Percentiles rank a stretch among this genome's conserved stretches.
These are phyloP conservation scores for Eudorina sp. DNA, from an alignment of 139 green algal genomes.

Conservation along the genomic window DNA sequence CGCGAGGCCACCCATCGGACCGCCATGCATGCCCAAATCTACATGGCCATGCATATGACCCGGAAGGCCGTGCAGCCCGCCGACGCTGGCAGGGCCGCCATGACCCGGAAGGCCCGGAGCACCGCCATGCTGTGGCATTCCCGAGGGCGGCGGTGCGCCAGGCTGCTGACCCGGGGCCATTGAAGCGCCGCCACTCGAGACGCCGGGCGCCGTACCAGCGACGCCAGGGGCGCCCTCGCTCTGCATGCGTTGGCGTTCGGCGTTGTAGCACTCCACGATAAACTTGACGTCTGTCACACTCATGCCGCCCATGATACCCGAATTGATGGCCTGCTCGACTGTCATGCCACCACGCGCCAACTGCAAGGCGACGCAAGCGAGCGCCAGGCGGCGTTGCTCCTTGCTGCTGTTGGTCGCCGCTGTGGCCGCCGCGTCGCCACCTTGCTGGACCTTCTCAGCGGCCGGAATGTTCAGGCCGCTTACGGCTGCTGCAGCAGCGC, in stretches of 20 bases:
- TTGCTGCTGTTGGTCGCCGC: slow-evolving; percentile 40
- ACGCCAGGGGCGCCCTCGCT: slow-evolving; percentile 4
- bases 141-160: background rate
- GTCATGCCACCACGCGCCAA: slow-evolving; percentile 57
- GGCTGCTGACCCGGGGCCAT: slow-evolving; percentile 6
- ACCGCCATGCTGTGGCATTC: background rate
- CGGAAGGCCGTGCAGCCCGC: background rate
- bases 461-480: background rate
- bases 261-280: slow-evolving; percentile 69
- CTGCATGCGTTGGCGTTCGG: slow-evolving; percentile 55
- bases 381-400: slow-evolving; percentile 64
- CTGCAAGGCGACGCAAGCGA: slow-evolving; percentile 68
- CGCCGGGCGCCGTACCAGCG: background rate
- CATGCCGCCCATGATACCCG: slow-evolving; percentile 71
- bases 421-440: background rate
- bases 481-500: background rate
- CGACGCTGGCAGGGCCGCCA: background rate
- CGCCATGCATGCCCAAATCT: background rate
- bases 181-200: background rate
- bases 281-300: slow-evolving; percentile 65
- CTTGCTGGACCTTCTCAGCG: background rate
- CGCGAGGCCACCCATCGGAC: background rate
- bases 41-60: background rate
- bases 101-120: background rate
- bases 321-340: slow-evolving; percentile 67